These are phyloP conservation scores for Malania oleifera DNA, from an alignment of 164 flowering plant genomes.

Conservation along the genomic window DNA sequence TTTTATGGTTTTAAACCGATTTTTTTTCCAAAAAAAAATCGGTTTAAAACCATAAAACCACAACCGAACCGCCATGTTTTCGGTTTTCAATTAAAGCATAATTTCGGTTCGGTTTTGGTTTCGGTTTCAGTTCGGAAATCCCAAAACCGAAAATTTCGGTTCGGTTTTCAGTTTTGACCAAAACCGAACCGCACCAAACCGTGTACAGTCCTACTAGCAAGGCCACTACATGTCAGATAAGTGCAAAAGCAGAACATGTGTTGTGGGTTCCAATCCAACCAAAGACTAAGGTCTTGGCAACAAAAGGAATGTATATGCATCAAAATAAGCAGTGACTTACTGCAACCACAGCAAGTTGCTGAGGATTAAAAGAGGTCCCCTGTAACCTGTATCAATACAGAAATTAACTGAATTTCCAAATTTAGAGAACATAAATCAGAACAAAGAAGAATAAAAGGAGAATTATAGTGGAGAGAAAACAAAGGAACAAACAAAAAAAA, in stretches of 20 bases:
- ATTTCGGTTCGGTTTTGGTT: too few relatives aligned
- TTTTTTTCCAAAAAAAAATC: too few relatives aligned
- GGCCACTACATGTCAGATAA: neutral
- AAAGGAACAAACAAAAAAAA: neutral
- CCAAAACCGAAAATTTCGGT: too few relatives aligned
- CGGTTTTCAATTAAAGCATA: too few relatives aligned
- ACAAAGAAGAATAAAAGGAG: neutral
- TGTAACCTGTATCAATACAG: constrained; percentile 43
- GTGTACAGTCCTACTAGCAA: neutral
- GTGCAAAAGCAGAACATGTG: neutral
- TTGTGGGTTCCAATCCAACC: too few relatives aligned
- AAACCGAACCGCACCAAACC: too few relatives aligned
- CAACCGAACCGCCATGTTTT: too few relatives aligned
- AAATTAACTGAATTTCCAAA: neutral
- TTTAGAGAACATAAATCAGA: neutral
- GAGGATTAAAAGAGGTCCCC: constrained; percentile 54
- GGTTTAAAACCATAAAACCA: too few relatives aligned
- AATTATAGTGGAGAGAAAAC: neutral
- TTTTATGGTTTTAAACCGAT: too few relatives aligned
- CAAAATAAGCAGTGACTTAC: constrained; percentile 35
- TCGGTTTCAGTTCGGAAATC: too few relatives aligned
- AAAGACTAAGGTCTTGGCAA: too few relatives aligned
- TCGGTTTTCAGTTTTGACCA: too few relatives aligned
- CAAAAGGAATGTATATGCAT: neutral
- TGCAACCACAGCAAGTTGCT: constrained; percentile 86